Conservation (phyloP, 1,284 basidiomycete genomes). For the Puccinia horiana region DNA sequence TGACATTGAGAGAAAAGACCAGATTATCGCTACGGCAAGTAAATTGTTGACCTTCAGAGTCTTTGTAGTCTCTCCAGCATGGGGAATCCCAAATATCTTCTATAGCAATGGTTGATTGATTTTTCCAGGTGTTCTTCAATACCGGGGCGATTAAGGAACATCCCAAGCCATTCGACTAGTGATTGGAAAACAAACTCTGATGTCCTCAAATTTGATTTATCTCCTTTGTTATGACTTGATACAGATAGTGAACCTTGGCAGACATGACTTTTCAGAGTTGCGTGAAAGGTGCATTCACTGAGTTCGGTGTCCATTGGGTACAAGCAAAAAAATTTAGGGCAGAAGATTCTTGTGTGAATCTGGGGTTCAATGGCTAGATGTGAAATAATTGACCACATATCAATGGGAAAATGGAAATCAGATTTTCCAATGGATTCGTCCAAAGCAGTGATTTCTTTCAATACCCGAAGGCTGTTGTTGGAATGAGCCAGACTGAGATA, state of each 20-base stretch:
- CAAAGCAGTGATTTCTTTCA: background rate
- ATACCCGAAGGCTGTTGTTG: background rate
- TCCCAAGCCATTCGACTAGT: constrained; percentile 5
- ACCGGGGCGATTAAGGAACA: background rate
- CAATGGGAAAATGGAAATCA: background rate
- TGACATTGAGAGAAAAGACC: constrained; percentile 28
- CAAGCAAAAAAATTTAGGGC: background rate
- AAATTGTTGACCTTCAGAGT: constrained; percentile 2
- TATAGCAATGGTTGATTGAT: background rate
- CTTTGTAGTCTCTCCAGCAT: constrained; percentile 8
- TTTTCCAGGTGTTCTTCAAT: background rate
- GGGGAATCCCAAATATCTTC: constrained; percentile 13
- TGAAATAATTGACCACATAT: background rate
- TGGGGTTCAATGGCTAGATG: background rate
- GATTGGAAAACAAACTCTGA: background rate
- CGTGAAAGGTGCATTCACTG: background rate
- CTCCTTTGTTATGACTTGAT: constrained; percentile 3
- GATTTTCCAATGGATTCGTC: background rate
- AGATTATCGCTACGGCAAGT: background rate
- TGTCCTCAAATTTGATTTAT: background rate
- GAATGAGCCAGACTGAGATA: background rate
- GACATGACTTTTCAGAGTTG: background rate
- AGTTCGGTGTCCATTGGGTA: background rate
- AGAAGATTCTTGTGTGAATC: constrained; percentile 2
- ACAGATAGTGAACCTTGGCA: background rate